A percentile compares a stretch with the other conserved stretches of the same genome.
These are phyloP conservation scores for Auricularia cornea DNA, from an alignment of 768 basidiomycete species.

Conservation along the genomic window DNA sequence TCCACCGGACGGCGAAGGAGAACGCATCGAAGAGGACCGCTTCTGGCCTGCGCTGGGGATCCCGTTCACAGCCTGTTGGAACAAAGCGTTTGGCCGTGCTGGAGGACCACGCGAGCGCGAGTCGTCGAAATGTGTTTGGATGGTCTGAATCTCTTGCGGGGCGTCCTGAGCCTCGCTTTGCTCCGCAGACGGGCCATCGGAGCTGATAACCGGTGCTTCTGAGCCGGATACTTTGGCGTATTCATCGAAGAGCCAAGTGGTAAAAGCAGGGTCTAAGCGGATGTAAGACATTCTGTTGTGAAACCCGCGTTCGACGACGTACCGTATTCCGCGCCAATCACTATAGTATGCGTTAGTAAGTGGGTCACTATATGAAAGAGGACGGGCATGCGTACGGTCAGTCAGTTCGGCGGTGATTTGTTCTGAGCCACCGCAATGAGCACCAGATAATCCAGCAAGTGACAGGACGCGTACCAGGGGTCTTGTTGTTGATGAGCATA, in stretches of 20 bases:
- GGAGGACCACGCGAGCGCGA: conserved; percentile 55
- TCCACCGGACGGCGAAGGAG: conserved; percentile 14
- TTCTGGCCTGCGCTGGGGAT: conserved; percentile 11
- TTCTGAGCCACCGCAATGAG: conserved; percentile 32
- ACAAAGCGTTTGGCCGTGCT: conserved; percentile 16
- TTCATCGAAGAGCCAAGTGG: conserved; percentile 80
- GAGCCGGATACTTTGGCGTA: conserved; percentile 53
- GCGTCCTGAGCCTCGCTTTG: neutral
- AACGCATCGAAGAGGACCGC: conserved; percentile 11
- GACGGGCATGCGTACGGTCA: conserved; percentile 44
- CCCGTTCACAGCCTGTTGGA: conserved; percentile 11
- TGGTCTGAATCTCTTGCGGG: neutral
- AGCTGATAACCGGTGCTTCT: neutral
- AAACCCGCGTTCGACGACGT: conserved; percentile 11
- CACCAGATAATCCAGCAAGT: neutral
- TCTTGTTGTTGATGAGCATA: conserved; percentile 92
- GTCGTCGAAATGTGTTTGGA: neutral
- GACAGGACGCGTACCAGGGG: conserved; percentile 44
- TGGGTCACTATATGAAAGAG: conserved; percentile 2
- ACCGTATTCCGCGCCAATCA: conserved; percentile 50
- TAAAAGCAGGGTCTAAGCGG: conserved; percentile 64
- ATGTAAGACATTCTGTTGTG: neutral
- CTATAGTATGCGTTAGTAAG: conserved; percentile 16
- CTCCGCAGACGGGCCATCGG: conserved; percentile 2
- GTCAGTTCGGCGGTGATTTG: conserved; percentile 85